Evolutionary conservation across 768 basidiomycete genomes (phyloP).

Genomic region (Pilatotrama ljubarskyi): DNA sequence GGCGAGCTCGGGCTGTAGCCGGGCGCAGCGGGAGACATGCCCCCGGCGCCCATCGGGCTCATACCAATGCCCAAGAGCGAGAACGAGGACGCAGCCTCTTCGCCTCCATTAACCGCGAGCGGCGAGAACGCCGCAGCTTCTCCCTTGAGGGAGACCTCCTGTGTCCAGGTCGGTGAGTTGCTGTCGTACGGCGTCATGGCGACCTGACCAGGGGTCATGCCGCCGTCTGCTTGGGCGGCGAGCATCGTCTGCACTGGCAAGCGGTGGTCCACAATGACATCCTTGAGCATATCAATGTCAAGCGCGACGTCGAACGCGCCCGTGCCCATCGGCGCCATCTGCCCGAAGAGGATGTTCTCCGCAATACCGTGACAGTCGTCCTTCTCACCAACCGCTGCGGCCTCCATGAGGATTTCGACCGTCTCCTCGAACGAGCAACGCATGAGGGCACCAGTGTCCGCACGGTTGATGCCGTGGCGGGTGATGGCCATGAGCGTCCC

Average conservation of each 20-base stretch:
- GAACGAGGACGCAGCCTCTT: slow-evolving; percentile 67
- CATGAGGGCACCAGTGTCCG: slow-evolving; percentile 99
- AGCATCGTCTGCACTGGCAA: slow-evolving; percentile 79
- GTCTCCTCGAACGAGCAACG: slow-evolving; percentile 99
- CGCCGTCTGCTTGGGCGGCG: slow-evolving; percentile 76
- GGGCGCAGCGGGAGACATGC: slow-evolving; percentile 86
- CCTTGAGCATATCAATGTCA: slow-evolving; percentile 98
- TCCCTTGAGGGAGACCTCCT: slow-evolving; percentile 74
- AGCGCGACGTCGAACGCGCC: slow-evolving; percentile 94
- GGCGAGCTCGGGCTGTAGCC: slow-evolving; percentile 93
- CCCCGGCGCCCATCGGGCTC: slow-evolving; percentile 80
- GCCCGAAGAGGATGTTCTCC: slow-evolving; percentile 99
- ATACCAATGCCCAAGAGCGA: slow-evolving; percentile 66
- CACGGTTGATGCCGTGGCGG: slow-evolving; percentile 97
- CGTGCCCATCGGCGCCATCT: slow-evolving; percentile 99
- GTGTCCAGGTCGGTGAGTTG: slow-evolving; percentile 78
- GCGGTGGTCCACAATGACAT: slow-evolving; percentile 95
- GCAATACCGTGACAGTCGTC: slow-evolving; percentile 98
- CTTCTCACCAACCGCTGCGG: slow-evolving; percentile 96
- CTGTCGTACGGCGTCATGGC: slow-evolving; percentile 97
- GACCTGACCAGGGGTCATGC: slow-evolving; percentile 88
- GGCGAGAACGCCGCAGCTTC: slow-evolving; percentile 95
- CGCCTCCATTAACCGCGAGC: slow-evolving; percentile 78
- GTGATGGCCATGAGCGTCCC: slow-evolving; percentile 97
- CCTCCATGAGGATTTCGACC: slow-evolving; percentile 98